Evolutionary conservation across 2,329 filamentous ascomycete genomes (phyloP).

Genomic region (Teratosphaeria epicoccoides): DNA sequence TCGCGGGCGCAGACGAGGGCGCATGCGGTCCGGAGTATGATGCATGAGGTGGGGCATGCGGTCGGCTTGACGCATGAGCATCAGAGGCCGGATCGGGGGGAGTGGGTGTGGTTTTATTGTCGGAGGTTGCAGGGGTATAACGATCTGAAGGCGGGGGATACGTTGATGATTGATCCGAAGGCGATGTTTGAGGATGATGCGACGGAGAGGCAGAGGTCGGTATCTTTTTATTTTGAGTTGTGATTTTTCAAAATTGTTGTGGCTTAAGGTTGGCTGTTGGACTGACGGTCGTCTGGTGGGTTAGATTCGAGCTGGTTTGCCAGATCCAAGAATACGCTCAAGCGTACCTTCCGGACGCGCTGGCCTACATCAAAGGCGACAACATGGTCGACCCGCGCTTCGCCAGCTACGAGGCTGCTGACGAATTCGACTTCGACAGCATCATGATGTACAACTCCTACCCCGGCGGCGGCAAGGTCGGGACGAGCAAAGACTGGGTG

Average conservation of each 20-base stretch:
- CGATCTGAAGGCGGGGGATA: neutral
- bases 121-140: neutral
- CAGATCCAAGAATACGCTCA: neutral
- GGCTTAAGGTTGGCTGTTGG: too few relatives aligned
- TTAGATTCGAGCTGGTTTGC: neutral
- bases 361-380: neutral
- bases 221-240: too few relatives aligned
- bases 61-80: conserved; percentile 1
- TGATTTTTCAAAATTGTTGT: too few relatives aligned
- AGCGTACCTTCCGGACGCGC: neutral
- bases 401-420: neutral
- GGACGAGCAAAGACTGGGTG: neutral
- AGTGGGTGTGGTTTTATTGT: neutral
- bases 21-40: neutral
- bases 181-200: neutral
- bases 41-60: conserved; percentile 5
- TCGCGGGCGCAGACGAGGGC: neutral
- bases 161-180: neutral
- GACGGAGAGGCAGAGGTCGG: neutral
- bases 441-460: conserved; percentile 3
- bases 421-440: neutral
- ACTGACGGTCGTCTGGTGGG: too few relatives aligned
- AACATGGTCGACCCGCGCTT: neutral
- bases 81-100: neutral
- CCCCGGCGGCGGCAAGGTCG: neutral